Base-by-base conservation (phyloP, 78 protist genomes). In the Protostelium mycophagum region DNA sequence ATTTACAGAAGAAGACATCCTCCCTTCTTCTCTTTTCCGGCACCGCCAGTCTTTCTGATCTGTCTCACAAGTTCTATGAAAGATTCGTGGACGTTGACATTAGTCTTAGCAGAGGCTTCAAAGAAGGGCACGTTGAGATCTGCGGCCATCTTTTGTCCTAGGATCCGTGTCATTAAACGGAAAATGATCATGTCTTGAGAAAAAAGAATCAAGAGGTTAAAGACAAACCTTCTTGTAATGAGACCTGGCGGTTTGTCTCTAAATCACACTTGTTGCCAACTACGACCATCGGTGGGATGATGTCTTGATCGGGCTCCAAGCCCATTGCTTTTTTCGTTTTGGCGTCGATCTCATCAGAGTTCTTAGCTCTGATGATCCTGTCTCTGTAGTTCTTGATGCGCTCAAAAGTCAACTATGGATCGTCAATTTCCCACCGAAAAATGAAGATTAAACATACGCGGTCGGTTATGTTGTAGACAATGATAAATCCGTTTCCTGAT, bases 181-280 rank as follows among this genome's bases (percentile, higher is more conserved):
- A n/a, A n/a, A n/a, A n/a, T n/a, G n/a, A n/a, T n/a, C n/a, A n/a
- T n/a, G n/a, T n/a, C n/a, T n/a, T n/a, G n/a, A n/a, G n/a, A n/a
- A n/a, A n/a, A n/a, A n/a, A n/a, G n/a, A n/a, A n/a, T n/a, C n/a
- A n/a, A n/a, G n/a, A n/a, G n/a, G n/a, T n/a, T n/a, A n/a, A 5
- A 16, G 16, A 83, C 88, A 36, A 84, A 28, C 96, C 97, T 83
- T 96, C 96, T 29, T 0, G 29, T 0, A n/a, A 51, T 29, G 95
- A 38, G 28, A 94, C 95, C 35, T 85, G 28, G 31, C 96, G 34
- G 39, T 89, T 91, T 28, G 9, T 34, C 16, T 23, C 93, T n/a
- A 97, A 34, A 87, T 97, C 98, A 38, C n/a, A 16, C 90, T 96
- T 96, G 95, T 96, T 96, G 23, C 96, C 98, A 29, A 91, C 92